Evolutionary conservation across 2,329 filamentous ascomycete genomes (phyloP), one percentile per base, ranked within the genome.

Genomic region (Cercospora sp.): DNA sequence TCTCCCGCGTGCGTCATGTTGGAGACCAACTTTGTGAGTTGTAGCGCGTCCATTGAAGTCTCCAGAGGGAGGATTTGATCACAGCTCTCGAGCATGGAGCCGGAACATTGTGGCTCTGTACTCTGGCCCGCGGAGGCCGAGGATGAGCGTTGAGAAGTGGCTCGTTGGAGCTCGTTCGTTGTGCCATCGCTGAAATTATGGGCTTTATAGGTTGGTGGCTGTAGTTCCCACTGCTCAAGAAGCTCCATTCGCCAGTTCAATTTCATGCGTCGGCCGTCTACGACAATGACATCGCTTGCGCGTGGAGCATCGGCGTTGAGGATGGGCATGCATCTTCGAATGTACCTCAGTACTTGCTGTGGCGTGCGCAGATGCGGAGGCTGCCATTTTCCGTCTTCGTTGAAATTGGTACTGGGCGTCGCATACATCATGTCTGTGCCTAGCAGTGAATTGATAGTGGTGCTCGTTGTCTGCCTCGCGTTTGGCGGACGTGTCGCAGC

Each of bases 281-380:
- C 73, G 69, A 82, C 81, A 6, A 84, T 75, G n/a, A 84, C 77
- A 65, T 83, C 80, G 74, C 79, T 82, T 0, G 82, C 80, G 36
- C 83, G 78, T 2, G 80, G 78, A 2, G 82, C 81, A 48, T 80
- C 79, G 23, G 78, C 77, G 7, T 80, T 77, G 12, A 85, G 73
- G 5, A 83, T 76, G 1, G 83, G 83, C 61, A 82, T 79, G 70
- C 83, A 84, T 31, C 83, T 80, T 6, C 80, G 79, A 63, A 82
- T 80, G 75, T 84, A 84, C 63, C 83, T 80, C 45, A 80, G 76
- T 13, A 75, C 70, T 63, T 83, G 81, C 5, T 77, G 74, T 9
- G 75, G 66, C 0, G 78, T 75, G 7, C 77, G 78, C 70, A 66
- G 76, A 73, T 75, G 77, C 59, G 65, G 75, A 23, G 71, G 77